Percentiles rank a stretch among this genome's conserved stretches.
Evolutionary conservation across 2,329 filamentous ascomycete genomes (phyloP).

Genomic region (Aspergillus jensenii): DNA sequence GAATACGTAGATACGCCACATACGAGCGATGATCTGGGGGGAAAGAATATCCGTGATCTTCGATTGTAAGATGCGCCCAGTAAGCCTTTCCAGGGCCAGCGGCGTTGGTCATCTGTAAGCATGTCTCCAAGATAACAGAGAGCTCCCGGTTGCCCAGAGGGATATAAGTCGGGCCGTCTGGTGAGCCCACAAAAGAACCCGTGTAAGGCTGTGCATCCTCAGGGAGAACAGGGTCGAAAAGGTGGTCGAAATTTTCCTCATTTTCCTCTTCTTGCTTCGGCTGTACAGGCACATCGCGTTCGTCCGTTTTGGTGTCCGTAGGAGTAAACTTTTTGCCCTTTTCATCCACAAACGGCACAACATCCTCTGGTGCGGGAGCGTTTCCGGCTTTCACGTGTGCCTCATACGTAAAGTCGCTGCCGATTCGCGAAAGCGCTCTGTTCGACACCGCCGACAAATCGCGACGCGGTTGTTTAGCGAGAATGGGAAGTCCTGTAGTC

Average conservation of each 20-base stretch:
- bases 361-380: slow-evolving; percentile 13
- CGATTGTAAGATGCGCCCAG: slow-evolving; percentile 69
- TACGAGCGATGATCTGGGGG: slow-evolving; percentile 72
- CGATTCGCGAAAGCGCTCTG: not conserved
- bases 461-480: slow-evolving; percentile 24
- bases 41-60: slow-evolving; percentile 52
- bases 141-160: slow-evolving; percentile 59
- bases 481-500: slow-evolving; percentile 69
- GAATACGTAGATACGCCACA: slow-evolving; percentile 64
- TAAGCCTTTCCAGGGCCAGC: slow-evolving; percentile 68
- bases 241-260: slow-evolving; percentile 27
- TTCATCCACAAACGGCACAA: slow-evolving; percentile 34
- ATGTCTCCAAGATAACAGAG: slow-evolving; percentile 66
- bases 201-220: not conserved
- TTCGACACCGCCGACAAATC: not conserved
- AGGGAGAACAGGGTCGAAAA: slow-evolving; percentile 38
- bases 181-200: not conserved
- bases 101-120: slow-evolving; percentile 57
- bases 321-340: slow-evolving; percentile 18
- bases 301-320: not conserved
- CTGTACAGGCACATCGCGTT: not conserved
- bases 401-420: not conserved
- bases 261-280: slow-evolving; percentile 22
- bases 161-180: slow-evolving; percentile 36
- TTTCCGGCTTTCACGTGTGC: not conserved